Percentiles rank a stretch among this genome's conserved stretches.
phyloP scores from a whole-genome alignment of 1,284 basidiomycete species.

The Vanrija humicola region DNA sequence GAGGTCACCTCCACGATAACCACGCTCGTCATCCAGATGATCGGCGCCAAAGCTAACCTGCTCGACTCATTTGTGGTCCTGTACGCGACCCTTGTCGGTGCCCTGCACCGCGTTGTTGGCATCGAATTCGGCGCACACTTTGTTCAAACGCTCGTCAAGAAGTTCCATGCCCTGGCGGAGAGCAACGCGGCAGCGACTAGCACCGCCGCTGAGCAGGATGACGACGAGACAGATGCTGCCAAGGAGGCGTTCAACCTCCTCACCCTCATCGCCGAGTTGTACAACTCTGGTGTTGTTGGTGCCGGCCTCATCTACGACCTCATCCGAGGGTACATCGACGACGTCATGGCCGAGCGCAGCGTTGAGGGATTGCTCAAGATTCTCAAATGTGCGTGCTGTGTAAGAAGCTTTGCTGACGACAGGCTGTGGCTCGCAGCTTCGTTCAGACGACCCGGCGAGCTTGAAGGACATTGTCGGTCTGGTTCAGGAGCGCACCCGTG shows the following conservation, averaged over 20 bases:
- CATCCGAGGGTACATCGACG: slow-evolving; percentile 70
- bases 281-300: slow-evolving; percentile 92
- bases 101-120: slow-evolving; percentile 78
- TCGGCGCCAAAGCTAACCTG: slow-evolving; percentile 74
- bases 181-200: background rate
- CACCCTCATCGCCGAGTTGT: slow-evolving; percentile 82
- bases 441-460: slow-evolving; percentile 59
- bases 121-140: slow-evolving; percentile 75
- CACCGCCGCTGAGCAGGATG: slow-evolving; percentile 4
- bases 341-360: slow-evolving; percentile 63
- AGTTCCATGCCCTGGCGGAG: slow-evolving; percentile 6
- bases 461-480: slow-evolving; percentile 56
- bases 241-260: slow-evolving; percentile 89
- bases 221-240: slow-evolving; percentile 19
- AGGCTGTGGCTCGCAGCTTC: slow-evolving; percentile 82
- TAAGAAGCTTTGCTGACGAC: background rate
- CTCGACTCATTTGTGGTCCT: slow-evolving; percentile 89
- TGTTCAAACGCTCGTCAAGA: slow-evolving; percentile 50
- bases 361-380: slow-evolving; percentile 87
- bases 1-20: slow-evolving; percentile 82
- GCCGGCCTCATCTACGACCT: slow-evolving; percentile 85
- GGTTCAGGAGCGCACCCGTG: slow-evolving; percentile 67
- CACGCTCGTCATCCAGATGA: slow-evolving; percentile 72
- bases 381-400: slow-evolving; percentile 62
- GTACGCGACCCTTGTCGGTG: slow-evolving; percentile 81